phyloP scores from a whole-genome alignment of 345 rosid genomes.

The Euphorbia lathyris region DNA sequence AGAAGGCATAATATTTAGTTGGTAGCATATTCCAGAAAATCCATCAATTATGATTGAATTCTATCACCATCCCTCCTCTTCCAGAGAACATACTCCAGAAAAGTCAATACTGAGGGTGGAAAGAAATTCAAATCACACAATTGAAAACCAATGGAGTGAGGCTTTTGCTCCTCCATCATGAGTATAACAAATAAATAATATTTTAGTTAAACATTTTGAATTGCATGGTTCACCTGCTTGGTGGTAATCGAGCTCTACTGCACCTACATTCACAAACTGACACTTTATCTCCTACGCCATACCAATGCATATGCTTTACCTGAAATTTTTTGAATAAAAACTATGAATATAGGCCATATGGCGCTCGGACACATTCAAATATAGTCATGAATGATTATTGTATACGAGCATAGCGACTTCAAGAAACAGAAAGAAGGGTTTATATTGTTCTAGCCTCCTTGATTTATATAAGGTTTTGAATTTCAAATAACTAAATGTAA shows the following conservation, averaged over 20 bases:
- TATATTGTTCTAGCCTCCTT: background rate
- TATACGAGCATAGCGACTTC: background rate
- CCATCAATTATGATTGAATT: background rate
- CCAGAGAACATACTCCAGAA: background rate
- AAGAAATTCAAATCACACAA: background rate
- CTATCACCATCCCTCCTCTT: background rate
- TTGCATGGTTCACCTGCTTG: constrained; percentile 75
- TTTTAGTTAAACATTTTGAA: background rate
- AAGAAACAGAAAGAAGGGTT: background rate
- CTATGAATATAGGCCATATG: background rate
- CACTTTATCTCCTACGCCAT: constrained; percentile 59
- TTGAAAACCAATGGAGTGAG: background rate
- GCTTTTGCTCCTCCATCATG: background rate
- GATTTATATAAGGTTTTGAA: background rate
- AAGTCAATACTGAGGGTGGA: background rate
- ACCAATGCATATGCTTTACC: constrained; percentile 99
- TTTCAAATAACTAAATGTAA: background rate
- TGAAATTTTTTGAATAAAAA: constrained; percentile 27
- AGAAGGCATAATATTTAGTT: background rate
- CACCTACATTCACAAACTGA: constrained; percentile 88
- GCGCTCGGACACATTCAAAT: background rate
- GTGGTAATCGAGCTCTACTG: constrained; percentile 78
- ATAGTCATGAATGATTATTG: background rate
- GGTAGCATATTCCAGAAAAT: background rate
- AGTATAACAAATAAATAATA: background rate